Evolutionary conservation across 192 early-diverging fungal genomes (phyloP), one percentile per base, ranked within the genome.

Genomic region (Rhizoclosmatium globosum): DNA sequence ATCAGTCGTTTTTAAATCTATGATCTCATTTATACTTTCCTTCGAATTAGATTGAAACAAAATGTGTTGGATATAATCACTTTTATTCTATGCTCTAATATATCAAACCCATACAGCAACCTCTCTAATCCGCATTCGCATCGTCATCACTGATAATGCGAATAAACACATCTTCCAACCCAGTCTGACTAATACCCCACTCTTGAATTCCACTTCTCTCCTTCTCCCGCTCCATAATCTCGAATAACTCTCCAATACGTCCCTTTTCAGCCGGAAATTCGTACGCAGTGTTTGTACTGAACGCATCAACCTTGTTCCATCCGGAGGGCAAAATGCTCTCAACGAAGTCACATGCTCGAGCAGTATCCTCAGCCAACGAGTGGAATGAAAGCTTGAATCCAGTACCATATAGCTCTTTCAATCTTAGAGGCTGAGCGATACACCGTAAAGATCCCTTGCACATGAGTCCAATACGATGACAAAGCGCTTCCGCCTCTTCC

Each of bases 401-500:
- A 19, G 86, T 80, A 6, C 92, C 93, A 81, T 93, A 94, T 11
- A 91, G 68, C 45, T 93, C 80, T 81, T 94, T 94, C 47, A 94
- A 83, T n/a, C 91, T 81, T 21, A 92, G 83, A 46, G 84, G 91
- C 21, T 81, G 81, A n/a, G 87, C 93, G 6, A 93, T 75, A 75
- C 92, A 94, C 41, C 92, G 84, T 46, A 94, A 59, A 0, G 89
- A 90, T 44, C 93, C 93, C 65, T 92, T 91, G n/a, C 91, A 89
- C 89, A 94, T 93, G 71, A 95, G 94, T 48, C 90, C 93, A 60
- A 95, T 95, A 3, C 87, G 82, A 4, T 91, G 84, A 78, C 93
- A 95, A 15, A 94, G 76, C 4, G 92, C 89, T 74, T 95, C 94
- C 57, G 93, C 94, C 82, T 95, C 94, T 72, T 65, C 53, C 60